Base-by-base conservation (phyloP, 768 basidiomycete genomes). In the Strobilomyces echinocephalus region DNA sequence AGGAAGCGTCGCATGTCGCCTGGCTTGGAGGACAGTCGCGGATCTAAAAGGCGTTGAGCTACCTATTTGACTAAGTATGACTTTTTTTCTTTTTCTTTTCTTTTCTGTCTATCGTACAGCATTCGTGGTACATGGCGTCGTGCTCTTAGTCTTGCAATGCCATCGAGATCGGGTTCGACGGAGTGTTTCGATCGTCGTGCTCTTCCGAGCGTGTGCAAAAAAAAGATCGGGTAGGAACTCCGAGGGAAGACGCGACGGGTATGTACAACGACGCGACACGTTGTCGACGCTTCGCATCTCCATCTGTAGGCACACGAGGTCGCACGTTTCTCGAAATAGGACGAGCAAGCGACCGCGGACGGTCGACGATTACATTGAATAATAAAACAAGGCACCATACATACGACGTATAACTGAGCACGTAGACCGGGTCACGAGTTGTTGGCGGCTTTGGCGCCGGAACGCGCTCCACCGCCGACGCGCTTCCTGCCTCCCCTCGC, bases 1-100 rank as follows among this genome's bases (percentile, higher is more conserved):
- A 89, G 87, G 66, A 89, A 89, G 73, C 81, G 87, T 57, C 74
- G 87, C 59, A 83, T 79, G 55, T 88, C 87, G 7, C 86, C 87
- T n/a, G 75, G 80, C 8, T 60, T 84, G 64, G 87, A 88, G 43
- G 87, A 88, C 46, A 65, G 74, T 35, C 78, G 87, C 55, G 78
- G 83, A 55, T 82, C 83, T 49, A 88, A 88, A 73, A 79, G 87
- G 59, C 83, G 86, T 60, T 87, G 75, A 81, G 54, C 69, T 59
- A 81, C 54, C 69, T 59, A 66, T 62, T 55, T 55, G 54, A 56
- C 57, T 63, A 59, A 65, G 61, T 70, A 63, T 31, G 59, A 54
- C 26, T 33, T 34, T 45, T 36, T 39, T 45, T 52, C 30, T 3
- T 30, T 28, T 28, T 28, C 28, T 34, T 34, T 34, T 10, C n/a